Evolutionary conservation across 345 rosid genomes (phyloP).

Genomic region (Cardamine chenopodiifolia): DNA sequence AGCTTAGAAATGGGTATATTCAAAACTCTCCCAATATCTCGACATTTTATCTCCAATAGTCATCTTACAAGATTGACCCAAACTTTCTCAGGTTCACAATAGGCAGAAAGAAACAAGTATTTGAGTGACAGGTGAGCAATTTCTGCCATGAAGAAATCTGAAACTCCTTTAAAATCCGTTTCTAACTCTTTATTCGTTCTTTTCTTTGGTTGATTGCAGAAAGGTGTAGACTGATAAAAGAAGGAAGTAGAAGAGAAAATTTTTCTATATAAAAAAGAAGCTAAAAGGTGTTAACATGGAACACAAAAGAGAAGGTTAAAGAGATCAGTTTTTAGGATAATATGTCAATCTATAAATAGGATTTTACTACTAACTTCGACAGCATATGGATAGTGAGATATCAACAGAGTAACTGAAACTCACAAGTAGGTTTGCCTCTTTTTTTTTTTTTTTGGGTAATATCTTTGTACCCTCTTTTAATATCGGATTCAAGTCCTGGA

Average conservation of each 20-base stretch:
- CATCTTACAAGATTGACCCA: not conserved
- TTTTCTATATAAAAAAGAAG: conserved; percentile 14
- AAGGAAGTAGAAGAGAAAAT: conserved; percentile 25
- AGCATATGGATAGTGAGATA: conserved; percentile 15
- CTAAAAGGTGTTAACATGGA: conserved; percentile 26
- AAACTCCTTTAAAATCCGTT: not conserved
- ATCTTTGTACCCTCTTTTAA: not conserved
- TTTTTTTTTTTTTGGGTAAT: not conserved
- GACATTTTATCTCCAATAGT: not conserved
- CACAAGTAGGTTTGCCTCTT: not conserved
- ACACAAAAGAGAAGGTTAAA: conserved; percentile 7
- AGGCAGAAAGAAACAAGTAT: conserved; percentile 15
- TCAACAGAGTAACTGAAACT: conserved; percentile 22
- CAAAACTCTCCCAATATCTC: not conserved
- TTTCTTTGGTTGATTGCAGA: conserved; percentile 19
- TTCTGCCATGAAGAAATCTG: not conserved
- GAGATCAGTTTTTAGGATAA: conserved; percentile 26
- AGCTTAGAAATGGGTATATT: conserved; percentile 29
- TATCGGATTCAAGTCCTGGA: not conserved
- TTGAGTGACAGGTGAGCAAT: conserved; percentile 21
- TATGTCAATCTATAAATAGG: conserved; percentile 37
- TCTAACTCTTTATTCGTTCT: conserved; percentile 9
- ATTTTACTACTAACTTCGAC: conserved; percentile 11
- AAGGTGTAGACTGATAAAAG: conserved; percentile 20
- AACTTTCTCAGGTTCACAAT: not conserved